Evolutionary conservation across 257 asterid genomes (phyloP), one percentile per base, ranked within the genome.

Genomic region (Nicotiana obtusifolia): DNA sequence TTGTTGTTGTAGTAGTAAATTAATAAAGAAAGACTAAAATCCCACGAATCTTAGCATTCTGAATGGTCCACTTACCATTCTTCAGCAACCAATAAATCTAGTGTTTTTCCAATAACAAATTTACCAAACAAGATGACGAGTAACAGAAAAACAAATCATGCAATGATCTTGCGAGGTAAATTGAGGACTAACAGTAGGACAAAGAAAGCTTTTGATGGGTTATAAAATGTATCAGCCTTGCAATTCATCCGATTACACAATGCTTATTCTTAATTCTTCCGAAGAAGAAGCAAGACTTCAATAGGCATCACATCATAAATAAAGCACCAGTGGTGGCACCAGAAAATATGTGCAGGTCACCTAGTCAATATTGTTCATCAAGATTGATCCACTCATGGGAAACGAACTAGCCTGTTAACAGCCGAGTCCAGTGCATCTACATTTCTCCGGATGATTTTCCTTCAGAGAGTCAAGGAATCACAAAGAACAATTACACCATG

Each of bases 371-470:
- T 47, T 30, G 35, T 73, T 9, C 79, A 47, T 24, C 41, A 64
- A 64, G 60, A 13, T 64, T 6, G 66, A 64, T 37, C 35, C 62
- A 71, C 52, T 92, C 90, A 92, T 76, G 93, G 97, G 49, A 84
- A 85, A 19, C 92, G 92, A 65, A 88, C 90, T 54, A 88, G 86
- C 87, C 90, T 91, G 83, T 87, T 91, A 53, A 93, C 98, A 57
- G 94, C 92, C 1, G 97, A 78, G 86, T 95, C 99, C 86, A 94
- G 85, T 10, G 95, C 94, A 88, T 94, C 99, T 8, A 93, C 97
- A 64, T 92, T 94, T 88, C 94, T 87, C 88, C 94, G 83, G 79
- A 96, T 92, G 81, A 86, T 49, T 90, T 93, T 96, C 86, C 99
- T 96, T 79, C 83, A 52, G 24, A 75, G 81, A 13, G 30, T 89